Conservation (phyloP, 1,284 basidiomycete genomes). For the Austropuccinia psidii region DNA sequence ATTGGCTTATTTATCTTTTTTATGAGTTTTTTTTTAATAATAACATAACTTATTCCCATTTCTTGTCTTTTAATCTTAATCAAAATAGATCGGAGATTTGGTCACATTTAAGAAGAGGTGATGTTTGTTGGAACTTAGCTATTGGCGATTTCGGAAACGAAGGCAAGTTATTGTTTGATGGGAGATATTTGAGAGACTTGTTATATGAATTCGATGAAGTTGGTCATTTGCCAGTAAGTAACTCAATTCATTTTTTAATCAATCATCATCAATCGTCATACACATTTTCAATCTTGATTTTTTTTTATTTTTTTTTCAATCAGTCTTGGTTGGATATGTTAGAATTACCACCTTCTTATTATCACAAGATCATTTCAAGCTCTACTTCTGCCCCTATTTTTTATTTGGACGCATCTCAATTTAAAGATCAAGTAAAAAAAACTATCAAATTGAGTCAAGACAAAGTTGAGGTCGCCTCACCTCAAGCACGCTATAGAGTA, state of each 20-base stretch:
- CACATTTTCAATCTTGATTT: not conserved
- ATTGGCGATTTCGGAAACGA: constrained; percentile 44
- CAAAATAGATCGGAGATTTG: constrained; percentile 45
- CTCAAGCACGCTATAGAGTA: constrained; percentile 48
- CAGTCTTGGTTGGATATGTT: constrained; percentile 48
- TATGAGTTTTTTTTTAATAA: no score
- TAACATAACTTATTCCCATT: not conserved
- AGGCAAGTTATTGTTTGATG: constrained; percentile 48
- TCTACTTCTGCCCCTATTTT: constrained; percentile 39
- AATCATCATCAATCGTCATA: no score
- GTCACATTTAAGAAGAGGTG: constrained; percentile 46
- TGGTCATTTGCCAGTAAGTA: constrained; percentile 47
- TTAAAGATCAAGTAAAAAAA: constrained; percentile 43
- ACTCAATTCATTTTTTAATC: no score
- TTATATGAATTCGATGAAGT: constrained; percentile 45
- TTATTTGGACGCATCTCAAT: constrained; percentile 20
- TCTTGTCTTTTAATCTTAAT: constrained; percentile 9
- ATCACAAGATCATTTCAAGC: constrained; percentile 48
- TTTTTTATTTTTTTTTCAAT: not conserved
- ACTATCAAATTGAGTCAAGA: constrained; percentile 48
- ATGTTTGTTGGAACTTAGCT: constrained; percentile 49
- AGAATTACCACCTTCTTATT: constrained; percentile 47
- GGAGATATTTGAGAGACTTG: constrained; percentile 46
- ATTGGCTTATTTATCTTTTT: not conserved
- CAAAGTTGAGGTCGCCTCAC: constrained; percentile 46